Evolutionary conservation across 2,329 filamentous ascomycete species (phyloP).

Genomic region (Massarina eburnea): DNA sequence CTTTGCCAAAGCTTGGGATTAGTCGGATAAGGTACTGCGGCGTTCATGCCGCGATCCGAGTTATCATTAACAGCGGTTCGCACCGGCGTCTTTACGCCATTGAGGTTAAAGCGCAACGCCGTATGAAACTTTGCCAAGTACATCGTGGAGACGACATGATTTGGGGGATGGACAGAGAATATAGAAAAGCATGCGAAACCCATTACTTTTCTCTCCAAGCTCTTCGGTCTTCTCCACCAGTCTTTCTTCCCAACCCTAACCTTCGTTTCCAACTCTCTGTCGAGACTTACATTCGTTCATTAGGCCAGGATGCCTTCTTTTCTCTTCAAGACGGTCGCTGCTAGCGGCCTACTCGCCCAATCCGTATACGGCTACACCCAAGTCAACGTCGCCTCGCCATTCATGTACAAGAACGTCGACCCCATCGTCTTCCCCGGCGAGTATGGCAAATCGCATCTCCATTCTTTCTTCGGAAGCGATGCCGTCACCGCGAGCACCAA

Average conservation of each 20-base stretch:
- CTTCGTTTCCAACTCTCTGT: conserved; percentile 5
- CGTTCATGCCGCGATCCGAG: neutral
- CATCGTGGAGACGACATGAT: neutral
- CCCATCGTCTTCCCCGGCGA: conserved; percentile 47
- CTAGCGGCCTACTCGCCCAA: conserved; percentile 22
- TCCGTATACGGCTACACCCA: conserved; percentile 37
- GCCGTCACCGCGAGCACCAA: conserved; percentile 44
- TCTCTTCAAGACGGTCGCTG: conserved; percentile 24
- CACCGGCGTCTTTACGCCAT: neutral
- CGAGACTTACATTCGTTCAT: conserved; percentile 3
- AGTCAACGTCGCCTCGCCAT: conserved; percentile 36
- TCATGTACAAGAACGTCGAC: conserved; percentile 52
- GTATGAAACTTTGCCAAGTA: neutral
- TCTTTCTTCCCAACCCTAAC: conserved; percentile 1
- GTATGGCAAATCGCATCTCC: conserved; percentile 46
- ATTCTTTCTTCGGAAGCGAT: conserved; percentile 51
- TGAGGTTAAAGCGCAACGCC: neutral
- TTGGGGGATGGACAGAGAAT: neutral
- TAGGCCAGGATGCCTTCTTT: conserved; percentile 37
- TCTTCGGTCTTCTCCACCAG: neutral
- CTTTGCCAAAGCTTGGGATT: too few species aligned
- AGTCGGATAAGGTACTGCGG: neutral
- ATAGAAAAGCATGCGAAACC: neutral
- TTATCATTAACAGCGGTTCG: neutral
- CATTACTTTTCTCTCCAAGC: neutral